phyloP scores from a whole-genome alignment of 2,329 filamentous ascomycete genomes.

The Parasarocladium wereldwijsianum region DNA sequence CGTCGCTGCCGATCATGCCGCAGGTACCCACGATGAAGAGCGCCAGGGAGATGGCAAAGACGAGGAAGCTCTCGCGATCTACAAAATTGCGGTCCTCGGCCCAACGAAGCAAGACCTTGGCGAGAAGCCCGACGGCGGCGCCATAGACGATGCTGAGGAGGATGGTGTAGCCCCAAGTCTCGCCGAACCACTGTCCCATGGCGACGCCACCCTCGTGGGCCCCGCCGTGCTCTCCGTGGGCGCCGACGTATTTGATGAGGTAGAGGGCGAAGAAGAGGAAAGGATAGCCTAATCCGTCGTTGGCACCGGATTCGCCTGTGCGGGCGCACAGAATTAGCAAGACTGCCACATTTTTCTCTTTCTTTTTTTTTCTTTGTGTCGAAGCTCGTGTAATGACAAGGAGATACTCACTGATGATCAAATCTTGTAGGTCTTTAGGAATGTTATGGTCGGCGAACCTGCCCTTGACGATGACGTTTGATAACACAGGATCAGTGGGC shows the following conservation, averaged over 20 bases:
- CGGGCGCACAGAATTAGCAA: no score
- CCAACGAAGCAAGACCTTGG: slow-evolving; percentile 53
- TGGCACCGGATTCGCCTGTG: slow-evolving; percentile 45
- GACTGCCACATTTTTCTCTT: no score
- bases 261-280: slow-evolving; percentile 31
- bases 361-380: no score
- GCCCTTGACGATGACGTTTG: slow-evolving; percentile 83
- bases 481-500: slow-evolving; percentile 77
- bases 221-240: slow-evolving; percentile 14
- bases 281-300: slow-evolving; percentile 44
- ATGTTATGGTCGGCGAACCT: slow-evolving; percentile 88
- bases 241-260: slow-evolving; percentile 26
- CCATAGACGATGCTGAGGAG: slow-evolving; percentile 26
- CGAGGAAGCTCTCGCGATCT: slow-evolving; percentile 74
- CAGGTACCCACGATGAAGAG: slow-evolving; percentile 80
- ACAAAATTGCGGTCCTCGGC: slow-evolving; percentile 70
- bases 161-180: slow-evolving; percentile 32
- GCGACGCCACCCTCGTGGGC: slow-evolving; percentile 25
- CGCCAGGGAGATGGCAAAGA: slow-evolving; percentile 73
- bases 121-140: slow-evolving; percentile 15
- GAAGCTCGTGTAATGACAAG: no score
- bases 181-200: slow-evolving; percentile 27
- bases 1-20: slow-evolving; percentile 75
- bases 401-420: slow-evolving; percentile 68
- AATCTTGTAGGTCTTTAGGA: slow-evolving; percentile 64